phyloP scores from a whole-genome alignment of 2,329 filamentous ascomycete genomes.

The Onygenales sp. region DNA sequence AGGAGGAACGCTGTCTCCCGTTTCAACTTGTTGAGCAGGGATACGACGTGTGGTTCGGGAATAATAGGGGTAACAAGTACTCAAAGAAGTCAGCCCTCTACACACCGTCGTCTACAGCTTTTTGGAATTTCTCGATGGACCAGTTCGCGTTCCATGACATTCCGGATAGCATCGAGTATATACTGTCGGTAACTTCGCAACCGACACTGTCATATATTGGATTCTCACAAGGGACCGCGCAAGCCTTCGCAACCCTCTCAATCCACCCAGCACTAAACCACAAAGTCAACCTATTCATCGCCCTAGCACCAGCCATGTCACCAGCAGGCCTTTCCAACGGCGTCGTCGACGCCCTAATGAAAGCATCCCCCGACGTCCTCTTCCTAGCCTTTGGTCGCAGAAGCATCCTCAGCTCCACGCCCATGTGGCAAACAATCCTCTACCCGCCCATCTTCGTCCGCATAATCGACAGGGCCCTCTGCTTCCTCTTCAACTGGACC shows the following conservation, averaged over 20 bases:
- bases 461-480: slow-evolving; percentile 70
- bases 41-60: slow-evolving; percentile 96
- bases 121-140: slow-evolving; percentile 98
- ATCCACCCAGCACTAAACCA: slow-evolving; percentile 88
- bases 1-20: slow-evolving; percentile 74
- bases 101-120: slow-evolving; percentile 64
- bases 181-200: slow-evolving; percentile 73
- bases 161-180: slow-evolving; percentile 85
- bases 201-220: slow-evolving; percentile 88
- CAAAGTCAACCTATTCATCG: slow-evolving; percentile 93
- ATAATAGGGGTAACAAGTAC: slow-evolving; percentile 98
- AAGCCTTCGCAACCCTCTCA: slow-evolving; percentile 87
- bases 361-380: slow-evolving; percentile 82
- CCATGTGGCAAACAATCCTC: slow-evolving; percentile 93
- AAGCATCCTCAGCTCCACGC: slow-evolving; percentile 83
- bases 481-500: slow-evolving; percentile 83
- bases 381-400: slow-evolving; percentile 88
- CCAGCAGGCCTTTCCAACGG: slow-evolving; percentile 83
- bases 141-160: slow-evolving; percentile 98
- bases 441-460: slow-evolving; percentile 91
- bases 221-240: slow-evolving; percentile 93
- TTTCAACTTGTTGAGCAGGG: slow-evolving; percentile 83
- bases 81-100: slow-evolving; percentile 81
- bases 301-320: slow-evolving; percentile 90
- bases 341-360: slow-evolving; percentile 85